Conservation (phyloP, 176 grass and related monocot genomes). For the Alloteropsis semialata region DNA sequence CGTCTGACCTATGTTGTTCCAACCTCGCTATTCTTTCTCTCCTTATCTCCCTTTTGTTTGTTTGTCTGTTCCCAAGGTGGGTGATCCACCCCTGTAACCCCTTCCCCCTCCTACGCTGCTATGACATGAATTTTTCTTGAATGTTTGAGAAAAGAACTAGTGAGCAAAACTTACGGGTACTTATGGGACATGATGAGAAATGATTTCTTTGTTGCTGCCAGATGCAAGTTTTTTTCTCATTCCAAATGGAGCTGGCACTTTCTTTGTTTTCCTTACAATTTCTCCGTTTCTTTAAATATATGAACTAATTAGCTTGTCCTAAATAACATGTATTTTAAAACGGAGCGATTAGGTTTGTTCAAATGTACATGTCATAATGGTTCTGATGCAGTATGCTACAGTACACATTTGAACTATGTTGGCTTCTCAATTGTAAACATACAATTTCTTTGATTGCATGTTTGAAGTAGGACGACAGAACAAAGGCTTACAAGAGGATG, state of each 20-base stretch:
- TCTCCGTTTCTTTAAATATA: background rate
- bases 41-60: background rate
- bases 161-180: conserved; percentile 1
- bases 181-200: conserved; percentile 1
- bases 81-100: background rate
- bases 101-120: background rate
- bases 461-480: conserved; percentile 70
- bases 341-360: background rate
- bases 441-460: conserved; percentile 35
- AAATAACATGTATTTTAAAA: background rate
- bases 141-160: background rate
- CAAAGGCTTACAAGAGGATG: conserved; percentile 80
- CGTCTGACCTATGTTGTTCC: background rate
- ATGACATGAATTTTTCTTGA: background rate
- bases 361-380: background rate
- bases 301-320: background rate
- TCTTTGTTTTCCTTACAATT: background rate
- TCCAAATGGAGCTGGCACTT: conserved; percentile 9
- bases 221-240: background rate
- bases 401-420: background rate
- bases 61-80: background rate
- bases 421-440: conserved; percentile 19
- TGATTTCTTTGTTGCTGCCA: background rate
- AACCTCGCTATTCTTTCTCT: too few relatives aligned
- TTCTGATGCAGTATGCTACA: conserved; percentile 13